A percentile compares a stretch with the other conserved stretches of the same genome.
Conservation (phyloP, 2,329 filamentous ascomycete species). For the Cytospora mali region DNA sequence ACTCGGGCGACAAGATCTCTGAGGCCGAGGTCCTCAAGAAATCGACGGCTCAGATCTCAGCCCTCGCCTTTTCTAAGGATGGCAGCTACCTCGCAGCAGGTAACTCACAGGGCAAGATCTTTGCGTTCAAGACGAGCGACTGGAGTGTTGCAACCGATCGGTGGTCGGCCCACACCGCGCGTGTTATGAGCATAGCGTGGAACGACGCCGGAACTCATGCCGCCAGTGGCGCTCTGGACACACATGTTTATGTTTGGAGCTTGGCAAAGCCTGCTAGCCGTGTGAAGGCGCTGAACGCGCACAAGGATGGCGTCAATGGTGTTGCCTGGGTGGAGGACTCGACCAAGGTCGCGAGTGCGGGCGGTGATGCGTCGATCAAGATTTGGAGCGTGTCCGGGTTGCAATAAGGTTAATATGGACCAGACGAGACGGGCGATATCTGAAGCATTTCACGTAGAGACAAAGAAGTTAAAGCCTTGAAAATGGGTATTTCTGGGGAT, state of each 20-base stretch:
- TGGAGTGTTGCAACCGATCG: conserved; percentile 77
- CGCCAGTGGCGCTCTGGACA: conserved; percentile 84
- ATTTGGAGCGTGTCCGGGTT: conserved; percentile 73
- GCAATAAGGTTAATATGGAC: conserved; percentile 38
- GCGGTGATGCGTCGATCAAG: conserved; percentile 89
- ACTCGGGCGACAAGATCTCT: conserved; percentile 57
- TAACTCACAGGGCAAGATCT: conserved; percentile 82
- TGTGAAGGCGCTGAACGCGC: conserved; percentile 82
- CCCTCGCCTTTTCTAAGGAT: conserved; percentile 79
- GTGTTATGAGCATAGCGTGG: conserved; percentile 69
- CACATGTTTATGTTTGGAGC: conserved; percentile 92
- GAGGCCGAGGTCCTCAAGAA: conserved; percentile 63
- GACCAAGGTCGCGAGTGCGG: conserved; percentile 73
- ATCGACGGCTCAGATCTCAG: conserved; percentile 72
- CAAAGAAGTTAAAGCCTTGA: not conserved
- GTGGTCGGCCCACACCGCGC: conserved; percentile 63
- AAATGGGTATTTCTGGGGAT: not conserved
- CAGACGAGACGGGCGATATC: not conserved
- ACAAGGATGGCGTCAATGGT: conserved; percentile 93
- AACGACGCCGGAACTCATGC: conserved; percentile 75
- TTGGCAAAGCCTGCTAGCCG: conserved; percentile 79
- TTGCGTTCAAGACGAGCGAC: conserved; percentile 69
- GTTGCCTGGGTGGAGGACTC: conserved; percentile 73
- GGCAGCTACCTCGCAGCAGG: conserved; percentile 81
- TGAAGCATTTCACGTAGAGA: not conserved